Base-by-base conservation (phyloP, 164 flowering plant species). In the Macadamia integrifolia region DNA sequence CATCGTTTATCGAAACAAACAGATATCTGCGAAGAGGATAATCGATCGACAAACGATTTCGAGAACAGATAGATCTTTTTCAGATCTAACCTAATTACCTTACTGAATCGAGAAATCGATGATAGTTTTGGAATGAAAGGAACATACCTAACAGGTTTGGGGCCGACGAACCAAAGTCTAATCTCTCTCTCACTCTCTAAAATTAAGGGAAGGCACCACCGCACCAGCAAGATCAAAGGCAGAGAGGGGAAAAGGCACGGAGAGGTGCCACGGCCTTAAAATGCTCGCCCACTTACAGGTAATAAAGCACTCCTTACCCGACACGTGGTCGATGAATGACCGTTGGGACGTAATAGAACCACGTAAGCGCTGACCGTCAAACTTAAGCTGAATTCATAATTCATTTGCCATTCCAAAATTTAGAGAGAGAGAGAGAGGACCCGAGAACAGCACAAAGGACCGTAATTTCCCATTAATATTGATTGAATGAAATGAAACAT, bases 331-430 rank as follows among this genome's bases (percentile, higher is more conserved):
- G 69, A 62, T 61, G 60, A 52, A 63, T 42, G 42, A 17, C 40
- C 58, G 55, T 17, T 10, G 17, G 23, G 62, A 62, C 53, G 40
- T n/a, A 23, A 32, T 11, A n/a, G 52, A 4, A 40, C 74, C 72
- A 50, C 61, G 73, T 64, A 65, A 69, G 69, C 69, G 61, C 67
- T 66, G 80, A 77, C 75, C 53, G 77, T 71, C 80, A 71, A 77
- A 49, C 7, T 63, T 15, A 14, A 0, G 58, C 58, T 55, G 8
- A 23, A 23, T 23, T 23, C 23, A 23, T 23, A 23, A 23, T 23
- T 23, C 23, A 23, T 35, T 35, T 35, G 40, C 40, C 40, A 35
- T 35, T 35, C 5, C 3, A 35, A 35, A 35, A 35, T 35, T 35
- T 35, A 23, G 23, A 23, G 23, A 23, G 23, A 23, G 23, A 23